Base-by-base conservation (phyloP, 2,329 filamentous ascomycete genomes). In the Fusarium sp. region DNA sequence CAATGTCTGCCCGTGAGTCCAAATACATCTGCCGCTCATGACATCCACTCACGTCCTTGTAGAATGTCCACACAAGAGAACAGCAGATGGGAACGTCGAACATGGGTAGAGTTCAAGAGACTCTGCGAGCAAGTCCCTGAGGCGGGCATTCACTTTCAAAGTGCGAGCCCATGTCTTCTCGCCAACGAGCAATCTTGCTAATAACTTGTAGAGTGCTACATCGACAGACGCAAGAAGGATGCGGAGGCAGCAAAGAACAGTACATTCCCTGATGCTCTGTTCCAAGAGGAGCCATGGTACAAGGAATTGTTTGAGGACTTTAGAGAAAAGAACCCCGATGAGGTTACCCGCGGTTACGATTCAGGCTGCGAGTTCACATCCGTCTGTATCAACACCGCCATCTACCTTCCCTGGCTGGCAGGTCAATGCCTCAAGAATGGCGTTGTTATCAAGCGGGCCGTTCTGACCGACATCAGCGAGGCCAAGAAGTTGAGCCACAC, bases 331-430 rank as follows among this genome's bases (percentile, higher is more conserved):
- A 76, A 85, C 7, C 78, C 85, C 34, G 79, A 82, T 12, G 85
- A 91, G 71, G 82, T 97, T 2, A 87, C 88, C 0, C 73, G 82
- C 0, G 92, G 87, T 20, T 87, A 90, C 55, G 90, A 93, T 64
- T 91, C 90, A 13, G 94, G 89, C 25, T 92, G 88, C 53, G 84
- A 86, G 58, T 97, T 96, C 79, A 93, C 88, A 10, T 95, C 92
- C 2, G 90, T 97, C 42, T 98, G 94, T 81, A 95, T 98, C 78
- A 98, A 98, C 81, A 93, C 93, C 0, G 89, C 92, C 43, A 81
- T 98, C 61, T 98, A 98, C 80, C 88, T 98, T 4, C 89, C 93
- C 6, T 98, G 92, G 89, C 89, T 98, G 0, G 83, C 92, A 0
- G 92, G 92, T 1, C 90, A 96, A 81, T 97, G 93, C 78, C 85